Evolutionary conservation across 2,329 filamentous ascomycete genomes (phyloP).

Genomic region (Ustilaginoidea virens): DNA sequence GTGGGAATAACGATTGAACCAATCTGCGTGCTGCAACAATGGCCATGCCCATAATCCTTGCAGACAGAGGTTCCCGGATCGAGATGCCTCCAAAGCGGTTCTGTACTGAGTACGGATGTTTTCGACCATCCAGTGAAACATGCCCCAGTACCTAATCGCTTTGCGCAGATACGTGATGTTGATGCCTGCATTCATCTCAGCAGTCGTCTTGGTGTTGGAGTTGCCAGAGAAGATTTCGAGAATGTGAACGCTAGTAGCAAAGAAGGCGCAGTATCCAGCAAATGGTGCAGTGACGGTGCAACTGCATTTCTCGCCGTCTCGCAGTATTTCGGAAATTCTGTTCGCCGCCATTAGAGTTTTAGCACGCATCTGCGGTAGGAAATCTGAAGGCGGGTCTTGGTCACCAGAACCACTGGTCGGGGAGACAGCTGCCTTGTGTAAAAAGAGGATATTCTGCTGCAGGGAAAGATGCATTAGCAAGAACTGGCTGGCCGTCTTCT

Average conservation of each 20-base stretch:
- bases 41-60: conserved; percentile 35
- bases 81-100: conserved; percentile 66
- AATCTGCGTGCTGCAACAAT: conserved; percentile 92
- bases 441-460: conserved; percentile 79
- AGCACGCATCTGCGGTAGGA: conserved; percentile 58
- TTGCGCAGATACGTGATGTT: conserved; percentile 84
- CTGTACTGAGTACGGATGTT: conserved; percentile 82
- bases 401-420: conserved; percentile 48
- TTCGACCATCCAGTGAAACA: conserved; percentile 95
- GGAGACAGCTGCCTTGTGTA: conserved; percentile 75
- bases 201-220: conserved; percentile 53
- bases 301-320: conserved; percentile 51
- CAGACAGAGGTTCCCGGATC: conserved; percentile 42
- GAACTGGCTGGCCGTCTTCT: conserved; percentile 80
- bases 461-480: conserved; percentile 81
- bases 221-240: conserved; percentile 84
- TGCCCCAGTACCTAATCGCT: conserved; percentile 97
- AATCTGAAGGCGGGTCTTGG: conserved; percentile 59
- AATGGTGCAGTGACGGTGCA: conserved; percentile 81
- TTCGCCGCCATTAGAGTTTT: conserved; percentile 74
- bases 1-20: conserved; percentile 91
- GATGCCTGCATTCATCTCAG: conserved; percentile 70
- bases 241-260: conserved; percentile 88
- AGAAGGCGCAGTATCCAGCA: conserved; percentile 86
- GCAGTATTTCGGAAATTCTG: conserved; percentile 69